These are phyloP conservation scores for Lasiosphaeris hirsuta DNA, from an alignment of 495 filamentous ascomycete genomes.

Conservation along the genomic window DNA sequence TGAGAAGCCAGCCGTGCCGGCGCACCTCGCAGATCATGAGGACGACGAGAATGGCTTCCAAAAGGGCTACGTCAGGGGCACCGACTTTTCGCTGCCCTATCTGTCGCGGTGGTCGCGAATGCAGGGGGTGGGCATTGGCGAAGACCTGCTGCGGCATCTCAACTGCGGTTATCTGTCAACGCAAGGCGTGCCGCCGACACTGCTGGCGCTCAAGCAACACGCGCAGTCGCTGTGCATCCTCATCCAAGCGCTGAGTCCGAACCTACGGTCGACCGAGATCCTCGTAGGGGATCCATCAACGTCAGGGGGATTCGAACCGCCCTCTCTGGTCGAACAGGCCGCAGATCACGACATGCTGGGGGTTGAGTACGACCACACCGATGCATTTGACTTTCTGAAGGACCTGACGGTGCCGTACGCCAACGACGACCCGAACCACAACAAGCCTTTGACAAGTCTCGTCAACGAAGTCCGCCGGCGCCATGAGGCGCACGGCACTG, in stretches of 20 bases:
- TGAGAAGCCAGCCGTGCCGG: constrained; percentile 1
- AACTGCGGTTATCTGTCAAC: constrained; percentile 54
- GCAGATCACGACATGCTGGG: constrained; percentile 5
- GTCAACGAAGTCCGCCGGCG: constrained; percentile 42
- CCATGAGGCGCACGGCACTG: constrained; percentile 36
- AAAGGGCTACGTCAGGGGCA: constrained; percentile 31
- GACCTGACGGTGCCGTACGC: constrained; percentile 42
- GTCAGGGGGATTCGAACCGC: not conserved
- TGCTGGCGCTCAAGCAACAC: constrained; percentile 53
- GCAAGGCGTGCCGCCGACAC: constrained; percentile 41
- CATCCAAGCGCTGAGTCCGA: constrained; percentile 43
- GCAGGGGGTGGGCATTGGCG: constrained; percentile 13
- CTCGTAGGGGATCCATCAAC: constrained; percentile 8
- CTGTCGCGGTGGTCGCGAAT: constrained; percentile 27
- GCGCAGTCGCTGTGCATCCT: constrained; percentile 50
- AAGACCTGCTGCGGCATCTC: constrained; percentile 35
- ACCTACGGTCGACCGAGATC: constrained; percentile 24
- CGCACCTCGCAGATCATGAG: constrained; percentile 29
- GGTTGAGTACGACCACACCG: constrained; percentile 24
- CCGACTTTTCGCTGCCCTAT: constrained; percentile 33
- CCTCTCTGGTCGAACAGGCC: not conserved
- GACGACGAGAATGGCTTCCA: constrained; percentile 52
- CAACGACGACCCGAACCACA: constrained; percentile 43
- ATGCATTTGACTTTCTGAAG: constrained; percentile 51
- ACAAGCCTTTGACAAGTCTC: constrained; percentile 42